These are phyloP conservation scores for Calonectria crousiana DNA, from an alignment of 2,329 filamentous ascomycete genomes.

Conservation along the genomic window DNA sequence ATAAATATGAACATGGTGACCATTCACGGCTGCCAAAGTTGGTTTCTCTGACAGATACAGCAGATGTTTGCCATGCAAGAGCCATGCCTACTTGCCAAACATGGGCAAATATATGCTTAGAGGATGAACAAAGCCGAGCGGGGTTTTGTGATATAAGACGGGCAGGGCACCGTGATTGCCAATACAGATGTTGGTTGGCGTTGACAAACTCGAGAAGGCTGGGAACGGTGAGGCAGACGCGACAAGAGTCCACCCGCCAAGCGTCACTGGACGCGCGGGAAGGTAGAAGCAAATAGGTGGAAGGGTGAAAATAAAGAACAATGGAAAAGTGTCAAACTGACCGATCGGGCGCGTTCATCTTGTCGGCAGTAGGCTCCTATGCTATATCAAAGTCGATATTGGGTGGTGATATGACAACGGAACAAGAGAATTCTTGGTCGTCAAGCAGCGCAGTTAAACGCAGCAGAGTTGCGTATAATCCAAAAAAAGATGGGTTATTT, in stretches of 20 bases:
- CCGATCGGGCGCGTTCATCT: constrained; percentile 70
- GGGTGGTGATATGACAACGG: not conserved
- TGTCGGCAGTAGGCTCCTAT: constrained; percentile 33
- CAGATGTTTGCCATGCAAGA: not conserved
- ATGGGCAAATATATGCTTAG: not conserved
- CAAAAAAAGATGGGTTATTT: constrained; percentile 27
- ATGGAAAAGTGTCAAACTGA: constrained; percentile 48
- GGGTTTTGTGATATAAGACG: not conserved
- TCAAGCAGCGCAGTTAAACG: not conserved
- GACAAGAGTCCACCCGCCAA: not conserved
- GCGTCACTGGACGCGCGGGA: not conserved
- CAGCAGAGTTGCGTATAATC: constrained; percentile 15
- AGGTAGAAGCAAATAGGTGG: not conserved
- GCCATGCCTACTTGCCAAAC: not conserved
- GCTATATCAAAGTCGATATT: constrained; percentile 5
- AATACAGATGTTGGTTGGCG: not conserved
- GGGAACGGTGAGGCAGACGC: constrained; percentile 3
- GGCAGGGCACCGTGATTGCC: not conserved
- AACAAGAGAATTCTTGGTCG: not conserved
- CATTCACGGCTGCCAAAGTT: not conserved
- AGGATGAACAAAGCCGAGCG: not conserved
- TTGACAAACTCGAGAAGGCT: not conserved
- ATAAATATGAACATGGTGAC: not conserved
- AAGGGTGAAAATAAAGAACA: not conserved
- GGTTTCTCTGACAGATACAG: not conserved